Percentiles rank a stretch among this genome's conserved stretches.
Evolutionary conservation across 192 early-diverging fungal genomes (phyloP).

Genomic region (Entomortierella parvispora): DNA sequence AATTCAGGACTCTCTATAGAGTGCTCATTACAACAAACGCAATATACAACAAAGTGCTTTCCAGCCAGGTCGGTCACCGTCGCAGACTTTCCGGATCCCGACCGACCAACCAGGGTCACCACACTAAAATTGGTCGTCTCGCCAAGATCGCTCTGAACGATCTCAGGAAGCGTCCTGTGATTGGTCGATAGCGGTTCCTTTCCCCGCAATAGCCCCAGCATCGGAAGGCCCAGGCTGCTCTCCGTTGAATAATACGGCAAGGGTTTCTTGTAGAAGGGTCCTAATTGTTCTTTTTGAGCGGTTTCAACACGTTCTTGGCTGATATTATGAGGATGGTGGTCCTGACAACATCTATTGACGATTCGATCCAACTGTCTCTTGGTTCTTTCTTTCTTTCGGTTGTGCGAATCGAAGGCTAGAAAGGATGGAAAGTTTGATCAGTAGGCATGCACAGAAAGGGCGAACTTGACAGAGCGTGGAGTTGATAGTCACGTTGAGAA

Average conservation of each 20-base stretch:
- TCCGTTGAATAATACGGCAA: slow-evolving; percentile 26
- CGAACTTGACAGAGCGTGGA: no score
- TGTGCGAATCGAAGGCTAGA: no score
- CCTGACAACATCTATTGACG: no score
- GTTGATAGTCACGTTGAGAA: no score
- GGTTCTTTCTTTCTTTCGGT: no score
- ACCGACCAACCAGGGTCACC: slow-evolving; percentile 43
- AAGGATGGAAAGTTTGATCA: no score
- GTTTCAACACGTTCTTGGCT: no score
- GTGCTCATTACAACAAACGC: slow-evolving; percentile 6
- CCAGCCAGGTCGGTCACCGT: slow-evolving; percentile 29
- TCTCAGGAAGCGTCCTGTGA: slow-evolving; percentile 23
- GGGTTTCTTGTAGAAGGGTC: slow-evolving; percentile 24
- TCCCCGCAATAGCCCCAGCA: slow-evolving; percentile 34
- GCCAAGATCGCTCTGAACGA: slow-evolving; percentile 16
- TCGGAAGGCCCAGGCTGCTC: slow-evolving; percentile 15
- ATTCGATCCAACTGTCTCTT: no score
- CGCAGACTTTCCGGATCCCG: slow-evolving; percentile 48
- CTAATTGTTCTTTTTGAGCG: slow-evolving; percentile 28
- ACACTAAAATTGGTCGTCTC: slow-evolving; percentile 7
- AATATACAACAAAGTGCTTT: slow-evolving; percentile 43
- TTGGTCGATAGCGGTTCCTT: slow-evolving; percentile 20
- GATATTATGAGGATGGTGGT: no score
- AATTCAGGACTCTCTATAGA: slow-evolving; percentile 1
- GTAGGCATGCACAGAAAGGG: no score